These are phyloP conservation scores for Suhomyces kilbournensis DNA, from an alignment of 805 yeast species.

Conservation along the genomic window DNA sequence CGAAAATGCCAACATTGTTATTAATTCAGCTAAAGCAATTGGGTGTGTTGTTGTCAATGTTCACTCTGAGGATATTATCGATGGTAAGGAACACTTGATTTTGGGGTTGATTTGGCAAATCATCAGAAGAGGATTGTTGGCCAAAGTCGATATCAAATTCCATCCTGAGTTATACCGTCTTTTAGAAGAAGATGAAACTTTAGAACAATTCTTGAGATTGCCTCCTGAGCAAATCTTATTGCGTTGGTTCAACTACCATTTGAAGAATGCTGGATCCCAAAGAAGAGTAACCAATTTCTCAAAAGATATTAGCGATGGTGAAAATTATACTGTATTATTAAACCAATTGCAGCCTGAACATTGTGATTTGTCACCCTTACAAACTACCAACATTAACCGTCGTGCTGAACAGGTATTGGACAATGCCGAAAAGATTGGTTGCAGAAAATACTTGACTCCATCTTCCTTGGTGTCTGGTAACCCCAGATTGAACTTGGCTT, in stretches of 20 bases:
- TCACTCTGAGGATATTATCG: conserved; percentile 91
- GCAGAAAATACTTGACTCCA: conserved; percentile 94
- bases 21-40: conserved; percentile 97
- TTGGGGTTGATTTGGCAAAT: conserved; percentile 96
- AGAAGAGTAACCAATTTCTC: conserved; percentile 86
- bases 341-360: conserved; percentile 81
- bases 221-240: conserved; percentile 97
- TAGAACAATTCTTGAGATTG: conserved; percentile 91
- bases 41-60: conserved; percentile 98
- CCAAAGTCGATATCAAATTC: conserved; percentile 91
- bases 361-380: conserved; percentile 81
- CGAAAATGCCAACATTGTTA: conserved; percentile 96
- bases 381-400: conserved; percentile 65
- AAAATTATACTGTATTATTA: conserved; percentile 84
- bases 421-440: conserved; percentile 87
- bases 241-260: conserved; percentile 96
- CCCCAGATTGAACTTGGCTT: conserved; percentile 93
- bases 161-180: conserved; percentile 96
- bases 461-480: conserved; percentile 91
- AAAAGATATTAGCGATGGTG: conserved; percentile 89
- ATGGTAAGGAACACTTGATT: conserved; percentile 89
- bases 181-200: conserved; percentile 92
- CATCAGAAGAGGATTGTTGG: conserved; percentile 90
- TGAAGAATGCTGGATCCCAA: conserved; percentile 86
- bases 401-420: conserved; percentile 85